Evolutionary conservation across 225 moss, liverwort and hornwort genomes (phyloP), one percentile per base, ranked within the genome.

Genomic region (Rhytidiadelphus loreus): DNA sequence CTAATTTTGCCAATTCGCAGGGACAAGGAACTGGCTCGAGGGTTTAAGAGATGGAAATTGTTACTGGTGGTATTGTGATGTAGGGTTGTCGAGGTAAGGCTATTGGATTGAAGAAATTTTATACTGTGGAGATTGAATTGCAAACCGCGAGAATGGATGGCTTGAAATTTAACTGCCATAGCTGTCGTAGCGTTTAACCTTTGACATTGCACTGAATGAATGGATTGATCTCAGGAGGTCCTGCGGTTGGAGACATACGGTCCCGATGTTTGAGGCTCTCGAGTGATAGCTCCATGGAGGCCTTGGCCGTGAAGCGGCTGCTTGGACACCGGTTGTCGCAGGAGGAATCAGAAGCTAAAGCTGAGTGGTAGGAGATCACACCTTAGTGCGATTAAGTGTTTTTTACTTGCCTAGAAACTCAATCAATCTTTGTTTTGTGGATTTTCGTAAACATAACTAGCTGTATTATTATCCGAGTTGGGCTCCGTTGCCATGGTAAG

Each of bases 171-270:
- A 55, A 59, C 22, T 30, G 39, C 33, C 65, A 48, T 74, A n/a
- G 25, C 61, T 66, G 48, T 85, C 65, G 39, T 39, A 65, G 50
- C 62, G 48, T 59, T n/a, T 24, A 76, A 28, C 13, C 39, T 48
- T 77, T 44, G 63, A 24, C n/a, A 33, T 70, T 74, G 64, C 82
- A 60, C 55, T 77, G 53, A 65, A 84, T 74, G 23, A 56, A 72
- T 85, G 69, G 14, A 86, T 44, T 59, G 81, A 76, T 76, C 91
- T 81, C 91, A 99, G 99, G 99, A 44, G 99, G 99, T 84, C 99
- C 99, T 88, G 97, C 99, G 55, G 97, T 99, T 32, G 99, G 99
- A 92, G 99, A 99, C 85, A 99, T 99, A 86, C 95, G 99, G 85
- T 99, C 99, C 88, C 95, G 99, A 82, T 99, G 99, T 88, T 85